These are phyloP conservation scores for Leptodontidium sp. DNA, from an alignment of 2,329 filamentous ascomycete genomes.

Conservation along the genomic window DNA sequence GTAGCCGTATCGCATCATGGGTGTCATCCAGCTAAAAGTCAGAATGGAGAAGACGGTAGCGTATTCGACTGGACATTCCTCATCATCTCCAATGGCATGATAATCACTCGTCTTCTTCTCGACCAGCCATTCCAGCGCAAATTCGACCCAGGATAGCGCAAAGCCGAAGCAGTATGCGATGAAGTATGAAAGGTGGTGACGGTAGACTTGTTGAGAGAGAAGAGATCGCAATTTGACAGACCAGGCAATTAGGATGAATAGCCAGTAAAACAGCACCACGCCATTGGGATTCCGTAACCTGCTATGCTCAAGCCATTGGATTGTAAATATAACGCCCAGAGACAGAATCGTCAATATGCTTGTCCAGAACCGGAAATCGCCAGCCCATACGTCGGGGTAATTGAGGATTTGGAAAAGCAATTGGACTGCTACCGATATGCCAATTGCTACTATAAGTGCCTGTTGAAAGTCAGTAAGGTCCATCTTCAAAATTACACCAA, in stretches of 20 bases:
- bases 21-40: conserved; percentile 98
- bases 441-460: conserved; percentile 65
- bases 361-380: conserved; percentile 76
- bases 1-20: conserved; percentile 95
- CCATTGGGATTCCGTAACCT: conserved; percentile 74
- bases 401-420: conserved; percentile 67
- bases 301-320: conserved; percentile 77
- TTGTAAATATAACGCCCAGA: conserved; percentile 66
- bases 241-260: conserved; percentile 70
- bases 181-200: conserved; percentile 67
- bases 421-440: conserved; percentile 65
- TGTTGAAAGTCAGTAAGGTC: conserved; percentile 45
- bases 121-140: conserved; percentile 73
- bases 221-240: conserved; percentile 74
- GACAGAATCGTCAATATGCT: conserved; percentile 68
- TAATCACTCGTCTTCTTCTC: conserved; percentile 75
- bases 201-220: conserved; percentile 66
- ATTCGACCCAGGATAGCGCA: conserved; percentile 66
- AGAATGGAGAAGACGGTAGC: conserved; percentile 92
- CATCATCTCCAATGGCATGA: conserved; percentile 71
- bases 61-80: conserved; percentile 81
- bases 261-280: conserved; percentile 77
- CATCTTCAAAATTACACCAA: background rate
- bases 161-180: conserved; percentile 66
- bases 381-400: conserved; percentile 65